A percentile compares a stretch with the other conserved stretches of the same genome.
Evolutionary conservation across 2,329 filamentous ascomycete species (phyloP).

Genomic region (Fusarium robinianum): DNA sequence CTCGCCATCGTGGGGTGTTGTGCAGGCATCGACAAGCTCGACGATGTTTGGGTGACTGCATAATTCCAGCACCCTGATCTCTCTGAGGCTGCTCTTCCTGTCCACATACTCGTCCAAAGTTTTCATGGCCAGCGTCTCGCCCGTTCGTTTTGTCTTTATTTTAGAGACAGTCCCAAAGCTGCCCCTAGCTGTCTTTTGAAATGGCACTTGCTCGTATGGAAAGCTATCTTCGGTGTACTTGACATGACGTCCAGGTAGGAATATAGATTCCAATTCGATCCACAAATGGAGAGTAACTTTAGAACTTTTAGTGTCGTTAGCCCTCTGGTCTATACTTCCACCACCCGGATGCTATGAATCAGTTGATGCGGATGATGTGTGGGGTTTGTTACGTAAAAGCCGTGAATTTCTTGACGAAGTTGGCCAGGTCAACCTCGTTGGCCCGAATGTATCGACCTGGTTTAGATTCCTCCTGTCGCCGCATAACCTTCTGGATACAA

Average conservation of each 20-base stretch:
- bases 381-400: too few species aligned
- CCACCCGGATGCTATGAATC: neutral
- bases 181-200: neutral
- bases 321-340: neutral
- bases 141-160: neutral
- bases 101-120: neutral
- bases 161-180: neutral
- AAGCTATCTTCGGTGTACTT: neutral
- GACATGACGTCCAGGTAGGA: too few species aligned
- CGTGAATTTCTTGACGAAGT: too few species aligned
- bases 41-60: constrained; percentile 16
- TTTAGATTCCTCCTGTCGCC: neutral
- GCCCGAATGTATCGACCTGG: neutral
- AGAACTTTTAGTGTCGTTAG: neutral
- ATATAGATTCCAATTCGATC: neutral
- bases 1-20: neutral
- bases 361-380: too few species aligned
- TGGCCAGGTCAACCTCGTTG: too few species aligned
- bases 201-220: neutral
- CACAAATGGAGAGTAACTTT: neutral
- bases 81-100: constrained; percentile 15
- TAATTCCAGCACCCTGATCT: constrained; percentile 8
- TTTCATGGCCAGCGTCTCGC: constrained; percentile 1
- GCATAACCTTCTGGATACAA: neutral
- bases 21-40: constrained; percentile 12